phyloP scores from a whole-genome alignment of 2,329 filamentous ascomycete species.

The Gliomastix tumulicola region DNA sequence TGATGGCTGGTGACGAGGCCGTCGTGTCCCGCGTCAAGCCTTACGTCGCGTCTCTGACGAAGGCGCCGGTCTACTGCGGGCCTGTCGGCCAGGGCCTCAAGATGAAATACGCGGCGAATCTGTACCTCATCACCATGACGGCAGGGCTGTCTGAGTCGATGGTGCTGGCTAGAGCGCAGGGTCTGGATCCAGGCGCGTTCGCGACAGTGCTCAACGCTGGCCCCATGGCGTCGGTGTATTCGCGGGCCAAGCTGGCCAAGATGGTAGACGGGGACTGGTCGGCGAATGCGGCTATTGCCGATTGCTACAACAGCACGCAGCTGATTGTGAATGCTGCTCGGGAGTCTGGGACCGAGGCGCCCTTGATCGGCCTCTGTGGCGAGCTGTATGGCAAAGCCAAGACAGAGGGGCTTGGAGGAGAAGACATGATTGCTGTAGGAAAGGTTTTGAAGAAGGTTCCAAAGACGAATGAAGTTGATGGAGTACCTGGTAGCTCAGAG shows the following conservation, averaged over 20 bases:
- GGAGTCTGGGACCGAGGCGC: conserved; percentile 9
- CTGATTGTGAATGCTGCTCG: conserved; percentile 15
- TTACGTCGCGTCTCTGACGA: conserved; percentile 15
- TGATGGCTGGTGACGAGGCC: conserved; percentile 19
- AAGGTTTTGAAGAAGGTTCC: no score
- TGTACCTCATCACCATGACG: conserved; percentile 18
- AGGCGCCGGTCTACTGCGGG: conserved; percentile 22
- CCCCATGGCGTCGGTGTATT: conserved; percentile 20
- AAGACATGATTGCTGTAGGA: conserved; percentile 19
- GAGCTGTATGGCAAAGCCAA: conserved; percentile 14
- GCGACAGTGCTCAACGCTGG: conserved; percentile 18
- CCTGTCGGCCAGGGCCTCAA: conserved; percentile 19
- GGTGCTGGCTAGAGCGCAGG: conserved; percentile 20
- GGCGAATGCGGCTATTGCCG: conserved; percentile 17
- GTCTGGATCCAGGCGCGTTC: conserved; percentile 19
- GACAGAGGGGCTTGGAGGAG: conserved; percentile 10
- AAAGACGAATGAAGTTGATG: no score
- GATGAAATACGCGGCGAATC: conserved; percentile 23
- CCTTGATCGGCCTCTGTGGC: conserved; percentile 12
- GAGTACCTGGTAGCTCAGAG: no score
- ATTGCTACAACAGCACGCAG: conserved; percentile 20
- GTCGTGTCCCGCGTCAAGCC: conserved; percentile 14
- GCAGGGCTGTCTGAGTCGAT: conserved; percentile 22
- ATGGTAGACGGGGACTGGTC: conserved; percentile 18
- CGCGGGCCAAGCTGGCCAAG: conserved; percentile 18